Conservation (phyloP, 345 rosid species). For the Excoecaria cochinchinensis region DNA sequence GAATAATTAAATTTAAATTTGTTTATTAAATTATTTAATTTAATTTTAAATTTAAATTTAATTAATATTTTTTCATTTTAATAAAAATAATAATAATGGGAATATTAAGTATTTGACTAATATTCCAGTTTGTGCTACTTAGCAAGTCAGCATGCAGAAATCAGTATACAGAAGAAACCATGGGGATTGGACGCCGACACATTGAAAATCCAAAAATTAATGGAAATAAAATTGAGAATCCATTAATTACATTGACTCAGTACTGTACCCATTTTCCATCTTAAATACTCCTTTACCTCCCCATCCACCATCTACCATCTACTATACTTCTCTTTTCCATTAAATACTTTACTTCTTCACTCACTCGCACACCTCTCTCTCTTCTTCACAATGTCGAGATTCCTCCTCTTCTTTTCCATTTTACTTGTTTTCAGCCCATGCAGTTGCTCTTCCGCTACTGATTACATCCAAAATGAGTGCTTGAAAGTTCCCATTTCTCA, state of each 20-base stretch:
- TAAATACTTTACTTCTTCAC: slow-evolving; percentile 15
- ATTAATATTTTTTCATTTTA: too few relatives aligned
- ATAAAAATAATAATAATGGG: too few relatives aligned
- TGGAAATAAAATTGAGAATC: not conserved
- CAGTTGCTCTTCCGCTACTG: not conserved
- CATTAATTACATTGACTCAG: not conserved
- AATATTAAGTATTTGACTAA: too few relatives aligned
- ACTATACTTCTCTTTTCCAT: not conserved
- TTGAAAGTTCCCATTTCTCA: slow-evolving; percentile 42
- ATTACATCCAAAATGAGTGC: slow-evolving; percentile 23
- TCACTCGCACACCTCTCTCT: too few relatives aligned
- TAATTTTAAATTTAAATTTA: too few relatives aligned
- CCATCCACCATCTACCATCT: not conserved
- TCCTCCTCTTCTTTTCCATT: not conserved
- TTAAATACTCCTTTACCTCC: slow-evolving; percentile 15
- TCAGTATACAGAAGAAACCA: too few relatives aligned
- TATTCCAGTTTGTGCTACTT: too few relatives aligned
- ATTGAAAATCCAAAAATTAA: too few relatives aligned
- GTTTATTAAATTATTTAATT: too few relatives aligned
- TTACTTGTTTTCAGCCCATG: not conserved
- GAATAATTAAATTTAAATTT: too few relatives aligned
- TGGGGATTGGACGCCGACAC: too few relatives aligned
- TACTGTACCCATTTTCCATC: not conserved
- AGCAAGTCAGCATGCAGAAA: too few relatives aligned
- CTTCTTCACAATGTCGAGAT: not conserved